phyloP scores from a whole-genome alignment of 108 stramenopile species.

The Mediolabrus comicus region DNA sequence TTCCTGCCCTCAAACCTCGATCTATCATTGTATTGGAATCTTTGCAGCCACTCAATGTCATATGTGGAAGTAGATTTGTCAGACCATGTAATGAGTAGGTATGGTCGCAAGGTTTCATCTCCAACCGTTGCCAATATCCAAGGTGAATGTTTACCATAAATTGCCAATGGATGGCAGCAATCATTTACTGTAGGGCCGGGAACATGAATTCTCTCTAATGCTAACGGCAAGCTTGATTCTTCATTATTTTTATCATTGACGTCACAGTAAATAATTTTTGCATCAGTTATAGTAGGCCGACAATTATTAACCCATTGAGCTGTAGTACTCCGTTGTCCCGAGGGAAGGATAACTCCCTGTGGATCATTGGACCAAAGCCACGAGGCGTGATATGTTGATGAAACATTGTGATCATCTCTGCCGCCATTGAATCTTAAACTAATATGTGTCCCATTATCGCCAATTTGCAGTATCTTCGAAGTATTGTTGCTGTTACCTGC shows the following conservation, averaged over 20 bases:
- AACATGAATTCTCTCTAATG: conserved; percentile 5
- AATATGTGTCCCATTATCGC: neutral
- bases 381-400: conserved; percentile 52
- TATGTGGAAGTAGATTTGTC: conserved; percentile 38
- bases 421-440: neutral
- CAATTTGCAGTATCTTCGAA: neutral
- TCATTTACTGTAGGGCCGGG: conserved; percentile 30
- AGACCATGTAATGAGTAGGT: conserved; percentile 45
- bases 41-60: conserved; percentile 56
- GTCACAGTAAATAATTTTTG: conserved; percentile 28
- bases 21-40: conserved; percentile 40
- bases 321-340: conserved; percentile 60
- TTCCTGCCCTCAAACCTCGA: conserved; percentile 12
- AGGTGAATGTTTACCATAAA: conserved; percentile 28
- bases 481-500: neutral
- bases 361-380: conserved; percentile 83
- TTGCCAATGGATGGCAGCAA: conserved; percentile 38
- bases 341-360: conserved; percentile 46
- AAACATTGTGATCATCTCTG: too few species aligned
- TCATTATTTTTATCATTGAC: neutral
- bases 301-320: conserved; percentile 36
- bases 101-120: conserved; percentile 5
- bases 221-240: neutral
- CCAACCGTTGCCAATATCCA: conserved; percentile 7
- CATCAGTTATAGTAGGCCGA: conserved; percentile 10